A percentile compares a stretch with the other conserved stretches of the same genome.
These are phyloP conservation scores for Iris pallida DNA, from an alignment of 116 monocot genomes.

Conservation along the genomic window DNA sequence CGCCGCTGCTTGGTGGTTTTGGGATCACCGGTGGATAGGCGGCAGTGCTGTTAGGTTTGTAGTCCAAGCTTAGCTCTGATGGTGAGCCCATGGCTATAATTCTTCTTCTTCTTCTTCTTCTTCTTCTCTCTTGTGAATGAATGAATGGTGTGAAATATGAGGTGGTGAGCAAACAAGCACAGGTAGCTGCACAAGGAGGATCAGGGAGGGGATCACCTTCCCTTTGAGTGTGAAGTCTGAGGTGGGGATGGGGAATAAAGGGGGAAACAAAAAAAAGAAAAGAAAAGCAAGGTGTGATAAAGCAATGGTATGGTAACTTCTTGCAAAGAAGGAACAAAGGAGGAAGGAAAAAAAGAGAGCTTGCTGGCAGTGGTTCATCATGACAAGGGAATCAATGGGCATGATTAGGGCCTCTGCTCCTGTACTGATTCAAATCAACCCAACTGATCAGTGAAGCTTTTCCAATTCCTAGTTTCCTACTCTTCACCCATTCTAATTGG, in stretches of 20 bases:
- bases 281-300: slow-evolving; percentile 24
- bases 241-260: slow-evolving; percentile 48
- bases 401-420: slow-evolving; percentile 17
- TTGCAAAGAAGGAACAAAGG: slow-evolving; percentile 63
- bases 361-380: slow-evolving; percentile 14
- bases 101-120: not conserved
- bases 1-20: slow-evolving; percentile 15
- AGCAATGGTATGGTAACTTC: slow-evolving; percentile 78
- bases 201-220: slow-evolving; percentile 23
- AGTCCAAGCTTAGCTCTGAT: slow-evolving; percentile 69
- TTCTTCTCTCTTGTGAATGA: not conserved
- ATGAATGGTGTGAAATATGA: not conserved
- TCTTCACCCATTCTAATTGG: no score
- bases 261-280: slow-evolving; percentile 35
- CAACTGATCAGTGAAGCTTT: no score
- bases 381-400: slow-evolving; percentile 27
- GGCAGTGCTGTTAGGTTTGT: slow-evolving; percentile 49
- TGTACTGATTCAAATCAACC: no score
- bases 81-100: slow-evolving; percentile 38
- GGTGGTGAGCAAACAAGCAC: slow-evolving; percentile 7
- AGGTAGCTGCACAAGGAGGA: no score
- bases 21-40: slow-evolving; percentile 7
- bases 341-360: slow-evolving; percentile 1
- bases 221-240: slow-evolving; percentile 29
- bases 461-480: no score